Conservation (phyloP, 2,329 filamentous ascomycete genomes). For the Ceratocystis harringtonii region DNA sequence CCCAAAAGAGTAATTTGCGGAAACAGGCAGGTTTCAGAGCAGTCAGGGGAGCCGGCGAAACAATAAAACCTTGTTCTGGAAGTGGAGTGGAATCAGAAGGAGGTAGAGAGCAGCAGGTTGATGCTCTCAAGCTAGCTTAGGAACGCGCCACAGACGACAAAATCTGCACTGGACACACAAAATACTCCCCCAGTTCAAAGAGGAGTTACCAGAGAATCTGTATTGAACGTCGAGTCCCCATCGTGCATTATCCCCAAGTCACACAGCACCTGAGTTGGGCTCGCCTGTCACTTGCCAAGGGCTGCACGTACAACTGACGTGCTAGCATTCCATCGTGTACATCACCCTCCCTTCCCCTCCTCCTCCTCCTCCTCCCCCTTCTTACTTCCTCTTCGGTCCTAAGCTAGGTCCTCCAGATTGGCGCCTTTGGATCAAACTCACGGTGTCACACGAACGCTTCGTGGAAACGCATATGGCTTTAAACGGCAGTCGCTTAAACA, state of each 20-base stretch:
- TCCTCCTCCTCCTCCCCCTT: not conserved
- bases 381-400: not conserved
- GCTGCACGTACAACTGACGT: not conserved
- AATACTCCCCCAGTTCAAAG: no score
- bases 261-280: no score
- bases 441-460: not conserved
- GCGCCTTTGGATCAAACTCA: not conserved
- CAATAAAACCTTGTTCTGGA: conserved; percentile 3
- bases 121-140: not conserved
- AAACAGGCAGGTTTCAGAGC: not conserved
- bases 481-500: conserved; percentile 1
- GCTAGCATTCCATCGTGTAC: not conserved
- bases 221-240: no score
- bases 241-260: no score
- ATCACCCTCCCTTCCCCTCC: not conserved
- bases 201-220: no score
- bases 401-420: not conserved
- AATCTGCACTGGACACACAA: not conserved
- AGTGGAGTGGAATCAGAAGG: not conserved
- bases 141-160: not conserved
- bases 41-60: not conserved
- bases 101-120: not conserved
- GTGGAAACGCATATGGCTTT: not conserved
- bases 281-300: not conserved
- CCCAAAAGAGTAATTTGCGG: conserved; percentile 5